Evolutionary conservation across 2,329 filamentous ascomycete genomes (phyloP), one percentile per base, ranked within the genome.

Genomic region (Ophidiomyces ophidiicola): DNA sequence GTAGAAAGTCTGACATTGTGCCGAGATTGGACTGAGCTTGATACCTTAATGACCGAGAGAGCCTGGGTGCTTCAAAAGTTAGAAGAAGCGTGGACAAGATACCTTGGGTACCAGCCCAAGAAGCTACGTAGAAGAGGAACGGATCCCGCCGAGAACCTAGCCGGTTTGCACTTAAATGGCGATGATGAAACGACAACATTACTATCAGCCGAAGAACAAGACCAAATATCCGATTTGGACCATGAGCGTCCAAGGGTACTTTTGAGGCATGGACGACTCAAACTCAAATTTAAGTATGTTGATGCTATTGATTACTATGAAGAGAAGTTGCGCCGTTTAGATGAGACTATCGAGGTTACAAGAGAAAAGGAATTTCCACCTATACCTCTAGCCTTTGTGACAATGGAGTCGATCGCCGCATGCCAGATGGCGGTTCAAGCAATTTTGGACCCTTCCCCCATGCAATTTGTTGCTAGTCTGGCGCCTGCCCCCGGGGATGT

Each of bases 231-330:
- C 6, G 61, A 62, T 0, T 67, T 70, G 47, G 51, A 58, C 2
- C 58, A 64, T 30, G 58, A 62, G 25, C 66, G 77, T 12, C 88
- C 90, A 0, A 80, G 72, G 48, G 71, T 78, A 12, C 79, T 76
- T 11, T 68, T 96, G 15, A 80, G 86, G 66, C 84, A 84, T 50
- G 88, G 90, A 1, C 74, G 77, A 11, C 68, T 93, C 31, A 76
- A 76, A 12, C 53, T 94, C 28, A 75, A 76, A 38, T 82, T 71
- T 51, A 78, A 73, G 46, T 78, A 73, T 40, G 76, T 90, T 1
- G 90, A 98, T 57, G 87, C 87, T 1, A 90, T 98, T 50, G 82
- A 96, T 57, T 90, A 94, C 57, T 94, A 87, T 53, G 82, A 92
- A 51, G 84, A 94, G 58, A 80, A 82, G 55, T 71, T 98, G 24